phyloP scores from a whole-genome alignment of 73 alveolate species.

The Urostyla sp. region DNA sequence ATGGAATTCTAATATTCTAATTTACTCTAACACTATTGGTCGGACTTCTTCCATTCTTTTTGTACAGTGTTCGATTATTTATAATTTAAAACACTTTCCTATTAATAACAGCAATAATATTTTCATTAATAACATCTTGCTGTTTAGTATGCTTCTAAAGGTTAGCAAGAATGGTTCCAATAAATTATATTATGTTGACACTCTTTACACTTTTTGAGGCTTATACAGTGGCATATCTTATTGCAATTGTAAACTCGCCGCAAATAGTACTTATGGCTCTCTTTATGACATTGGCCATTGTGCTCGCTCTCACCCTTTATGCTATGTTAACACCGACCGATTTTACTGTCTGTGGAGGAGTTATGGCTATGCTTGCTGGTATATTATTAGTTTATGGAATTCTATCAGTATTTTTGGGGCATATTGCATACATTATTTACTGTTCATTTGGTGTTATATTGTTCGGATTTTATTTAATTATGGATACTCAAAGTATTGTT shows the following conservation, averaged over 20 bases:
- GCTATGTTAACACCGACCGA: conserved; percentile 87
- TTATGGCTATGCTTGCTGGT: conserved; percentile 44
- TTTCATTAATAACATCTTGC: conserved; percentile 10
- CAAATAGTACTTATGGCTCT: conserved; percentile 83
- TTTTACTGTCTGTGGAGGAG: conserved; percentile 81
- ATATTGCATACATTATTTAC: conserved; percentile 9
- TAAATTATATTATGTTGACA: conserved; percentile 75
- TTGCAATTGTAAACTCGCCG: conserved; percentile 55
- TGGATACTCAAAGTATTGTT: conserved; percentile 63
- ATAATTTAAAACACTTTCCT: not conserved
- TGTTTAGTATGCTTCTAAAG: conserved; percentile 74
- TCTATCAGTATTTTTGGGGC: conserved; percentile 47
- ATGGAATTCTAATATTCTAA: conserved; percentile 79
- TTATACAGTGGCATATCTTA: conserved; percentile 59
- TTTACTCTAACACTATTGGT: conserved; percentile 57
- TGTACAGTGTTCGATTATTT: not conserved
- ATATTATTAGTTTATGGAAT: conserved; percentile 69
- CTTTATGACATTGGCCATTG: conserved; percentile 84
- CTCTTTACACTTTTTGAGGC: conserved; percentile 81
- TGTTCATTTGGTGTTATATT: conserved; percentile 51
- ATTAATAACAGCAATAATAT: not conserved
- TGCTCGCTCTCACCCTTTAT: conserved; percentile 86
- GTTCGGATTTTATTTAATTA: conserved; percentile 56
- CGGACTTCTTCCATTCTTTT: not conserved
- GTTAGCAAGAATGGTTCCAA: conserved; percentile 76